A percentile compares a stretch with the other conserved stretches of the same genome.
Evolutionary conservation across 805 yeast species (phyloP).

Genomic region (Saccharomycopsis sp.): DNA sequence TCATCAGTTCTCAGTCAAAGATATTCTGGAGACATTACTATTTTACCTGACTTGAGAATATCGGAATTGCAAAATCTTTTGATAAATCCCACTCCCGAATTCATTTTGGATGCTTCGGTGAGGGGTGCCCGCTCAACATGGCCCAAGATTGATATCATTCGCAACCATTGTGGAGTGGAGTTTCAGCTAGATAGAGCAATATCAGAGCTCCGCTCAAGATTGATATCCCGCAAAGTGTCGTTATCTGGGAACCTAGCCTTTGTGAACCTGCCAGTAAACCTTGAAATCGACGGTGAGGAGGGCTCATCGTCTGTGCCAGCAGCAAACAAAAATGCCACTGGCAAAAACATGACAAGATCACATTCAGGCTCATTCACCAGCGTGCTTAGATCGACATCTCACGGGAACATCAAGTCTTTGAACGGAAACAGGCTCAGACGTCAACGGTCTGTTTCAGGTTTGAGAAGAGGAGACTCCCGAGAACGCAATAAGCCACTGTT

Average conservation of each 20-base stretch:
- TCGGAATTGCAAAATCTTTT: slow-evolving; percentile 55
- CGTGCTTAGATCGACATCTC: slow-evolving; percentile 9
- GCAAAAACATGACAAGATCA: neutral
- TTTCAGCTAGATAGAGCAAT: slow-evolving; percentile 79
- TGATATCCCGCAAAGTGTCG: slow-evolving; percentile 10
- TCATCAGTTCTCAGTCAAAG: slow-evolving; percentile 74
- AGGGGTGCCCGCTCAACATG: slow-evolving; percentile 90
- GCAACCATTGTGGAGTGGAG: slow-evolving; percentile 86
- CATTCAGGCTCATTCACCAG: slow-evolving; percentile 3
- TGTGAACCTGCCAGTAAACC: slow-evolving; percentile 14
- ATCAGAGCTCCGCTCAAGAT: slow-evolving; percentile 11
- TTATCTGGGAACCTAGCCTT: slow-evolving; percentile 8
- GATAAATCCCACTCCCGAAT: slow-evolving; percentile 74
- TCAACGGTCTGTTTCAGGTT: slow-evolving; percentile 4
- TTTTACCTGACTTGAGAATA: slow-evolving; percentile 64
- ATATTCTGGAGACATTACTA: slow-evolving; percentile 90
- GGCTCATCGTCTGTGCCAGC: neutral
- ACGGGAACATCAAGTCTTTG: slow-evolving; percentile 7
- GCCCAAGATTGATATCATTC: slow-evolving; percentile 81
- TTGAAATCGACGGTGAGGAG: neutral
- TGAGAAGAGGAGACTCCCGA: neutral
- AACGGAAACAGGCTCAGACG: neutral
- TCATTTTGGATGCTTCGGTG: slow-evolving; percentile 55
- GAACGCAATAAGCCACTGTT: too few species aligned
- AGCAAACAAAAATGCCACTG: neutral